phyloP scores from a whole-genome alignment of 345 rosid genomes.

The Eucalyptus marginata region DNA sequence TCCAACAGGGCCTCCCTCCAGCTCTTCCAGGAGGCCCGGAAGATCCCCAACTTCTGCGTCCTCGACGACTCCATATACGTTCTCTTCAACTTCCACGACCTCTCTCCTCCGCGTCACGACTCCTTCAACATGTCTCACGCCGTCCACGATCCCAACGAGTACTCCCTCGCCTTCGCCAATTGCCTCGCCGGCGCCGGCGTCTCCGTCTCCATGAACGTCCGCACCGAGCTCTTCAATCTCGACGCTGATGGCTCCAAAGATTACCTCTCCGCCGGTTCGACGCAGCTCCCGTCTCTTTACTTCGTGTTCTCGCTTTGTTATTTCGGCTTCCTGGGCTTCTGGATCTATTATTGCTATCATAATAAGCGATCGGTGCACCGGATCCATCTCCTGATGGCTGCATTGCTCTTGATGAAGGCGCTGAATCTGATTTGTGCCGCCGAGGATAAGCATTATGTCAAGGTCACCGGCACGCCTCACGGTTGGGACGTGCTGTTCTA shows the following conservation, averaged over 20 bases:
- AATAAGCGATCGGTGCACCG: slow-evolving; percentile 56
- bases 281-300: slow-evolving; percentile 63
- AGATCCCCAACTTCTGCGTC: slow-evolving; percentile 72
- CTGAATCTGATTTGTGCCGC: slow-evolving; percentile 87
- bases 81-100: slow-evolving; percentile 63
- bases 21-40: slow-evolving; percentile 73
- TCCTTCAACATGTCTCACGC: slow-evolving; percentile 55
- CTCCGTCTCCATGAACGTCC: slow-evolving; percentile 77
- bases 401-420: slow-evolving; percentile 69
- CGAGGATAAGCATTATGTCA: slow-evolving; percentile 76
- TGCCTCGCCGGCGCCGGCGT: slow-evolving; percentile 74
- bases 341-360: slow-evolving; percentile 44
- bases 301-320: slow-evolving; percentile 46
- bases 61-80: slow-evolving; percentile 41
- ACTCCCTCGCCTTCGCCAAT: slow-evolving; percentile 85
- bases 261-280: slow-evolving; percentile 68
- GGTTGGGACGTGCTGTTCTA: slow-evolving; percentile 94
- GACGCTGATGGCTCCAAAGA: slow-evolving; percentile 50
- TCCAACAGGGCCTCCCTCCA: slow-evolving; percentile 82
- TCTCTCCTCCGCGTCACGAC: slow-evolving; percentile 67
- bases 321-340: slow-evolving; percentile 39
- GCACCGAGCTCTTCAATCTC: slow-evolving; percentile 61
- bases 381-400: slow-evolving; percentile 83
- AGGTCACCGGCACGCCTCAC: slow-evolving; percentile 88
- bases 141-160: slow-evolving; percentile 61